Evolutionary conservation across 192 early-diverging fungal genomes (phyloP), one percentile per base, ranked within the genome.

Genomic region (Funneliformis geosporum): DNA sequence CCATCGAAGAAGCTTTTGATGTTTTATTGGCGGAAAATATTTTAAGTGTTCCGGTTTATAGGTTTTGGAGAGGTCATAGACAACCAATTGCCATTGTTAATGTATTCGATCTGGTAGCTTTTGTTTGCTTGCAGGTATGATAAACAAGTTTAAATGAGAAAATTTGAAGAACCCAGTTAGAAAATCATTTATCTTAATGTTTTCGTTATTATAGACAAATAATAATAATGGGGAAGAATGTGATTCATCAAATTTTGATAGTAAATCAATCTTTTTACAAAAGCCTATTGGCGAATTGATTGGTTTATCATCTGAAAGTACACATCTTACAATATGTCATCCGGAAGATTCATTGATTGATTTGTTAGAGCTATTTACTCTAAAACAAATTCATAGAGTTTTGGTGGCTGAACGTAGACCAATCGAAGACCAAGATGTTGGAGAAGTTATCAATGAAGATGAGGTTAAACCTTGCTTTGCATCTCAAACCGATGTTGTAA

Each of bases 1-100:
- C 88, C 2, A 80, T 90, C 9, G 89, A 90, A 80, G 81, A 87
- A 38, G 88, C 86, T 25, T 89, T 90, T 85, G 84, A 90, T 73
- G 79, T 87, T 14, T 81, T 90, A 8, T 76, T 85, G 11, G 80
- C 83, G 16, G 59, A 73, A 82, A 83, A 90, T 73, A 90, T 90
- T 38, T 73, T 88, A 8, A 88, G 88, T 44, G 85, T 89, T 11
- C 89, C 89, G 21, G 88, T 90, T 14, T 90, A 90, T 79, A 80
- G 82, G 27, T 60, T 33, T 11, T 74, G 80, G 47, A 81, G 73
- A 67, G 73, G 80, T 10, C 79, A 81, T 16, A 88, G 87, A 75
- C 78, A 81, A 66, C 87, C 88, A 55, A 69, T 89, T 44, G 80
- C 87, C 47, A 88, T 90, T 76, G 86, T 90, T 50, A 86, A 83